Base-by-base conservation (phyloP, 2,329 filamentous ascomycete species). In the Colletotrichum somersetense region DNA sequence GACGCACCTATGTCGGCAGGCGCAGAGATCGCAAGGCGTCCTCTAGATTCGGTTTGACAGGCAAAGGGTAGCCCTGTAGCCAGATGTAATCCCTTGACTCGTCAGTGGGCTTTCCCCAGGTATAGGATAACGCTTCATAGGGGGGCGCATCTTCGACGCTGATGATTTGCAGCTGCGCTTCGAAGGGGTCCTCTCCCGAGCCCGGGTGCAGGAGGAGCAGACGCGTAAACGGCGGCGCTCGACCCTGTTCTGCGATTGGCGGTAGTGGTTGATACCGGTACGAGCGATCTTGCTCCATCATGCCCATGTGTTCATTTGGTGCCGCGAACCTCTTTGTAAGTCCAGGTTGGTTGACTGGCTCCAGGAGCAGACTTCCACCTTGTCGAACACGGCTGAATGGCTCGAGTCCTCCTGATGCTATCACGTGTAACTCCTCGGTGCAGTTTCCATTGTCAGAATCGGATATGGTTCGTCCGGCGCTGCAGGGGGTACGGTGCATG, bases 51-150 rank as follows among this genome's bases (percentile, higher is more conserved):
- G 69, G 66, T n/a, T 70, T 72, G 26, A 70, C 44, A 42, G 58
- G 69, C 14, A 72, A 48, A 11, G 61, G 55, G 23, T 50, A 38
- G 11, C 62, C 55, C n/a, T 72, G 46, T 16, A 72, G 38, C 69
- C 69, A 72, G 6, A 70, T 72, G 53, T 65, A 72, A 44, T 72
- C 69, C 23, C 66, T 63, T 8, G 69, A 46, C 35, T 69, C n/a
- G n/a, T 72, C 65, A 16, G 57, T 71, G 40, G 56, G 63, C 35
- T 44, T 48, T 5, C 72, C 74, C 73, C 74, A 75, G 1, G 73
- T 73, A 46, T 75, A 74, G 1, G 70, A 75, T 40, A 74, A 44
- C 11, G 73, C 74, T 57, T 75, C 74, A 42, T 75, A 73, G n/a
- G 61, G 70, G 50, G 66, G 64, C 46, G 66, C 58, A 46, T 66